These are phyloP conservation scores for Backusella macrospora DNA, from an alignment of 192 early-diverging fungal species.

Conservation along the genomic window DNA sequence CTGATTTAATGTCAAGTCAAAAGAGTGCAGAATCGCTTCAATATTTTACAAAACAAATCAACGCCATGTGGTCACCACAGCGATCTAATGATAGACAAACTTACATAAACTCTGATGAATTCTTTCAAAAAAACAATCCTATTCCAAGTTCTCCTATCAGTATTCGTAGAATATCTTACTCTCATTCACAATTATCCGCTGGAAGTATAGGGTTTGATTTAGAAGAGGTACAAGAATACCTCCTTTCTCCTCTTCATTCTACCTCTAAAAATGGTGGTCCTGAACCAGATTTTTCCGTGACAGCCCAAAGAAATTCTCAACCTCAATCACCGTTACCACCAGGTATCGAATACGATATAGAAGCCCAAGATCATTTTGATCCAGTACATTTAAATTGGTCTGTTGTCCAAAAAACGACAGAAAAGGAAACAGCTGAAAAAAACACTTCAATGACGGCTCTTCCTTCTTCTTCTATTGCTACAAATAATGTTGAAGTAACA, in stretches of 20 bases:
- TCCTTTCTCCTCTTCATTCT: no score
- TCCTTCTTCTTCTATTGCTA: not conserved
- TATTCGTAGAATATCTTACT: not conserved
- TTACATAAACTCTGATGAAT: not conserved
- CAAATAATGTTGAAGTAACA: not conserved
- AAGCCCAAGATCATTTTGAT: not conserved
- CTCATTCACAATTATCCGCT: not conserved
- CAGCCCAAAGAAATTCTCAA: not conserved
- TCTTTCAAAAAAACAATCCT: not conserved
- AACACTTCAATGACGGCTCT: no score
- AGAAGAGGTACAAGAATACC: not conserved
- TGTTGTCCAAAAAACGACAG: not conserved
- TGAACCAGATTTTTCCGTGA: not conserved
- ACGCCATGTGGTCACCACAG: conserved; percentile 23
- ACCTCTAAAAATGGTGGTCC: not conserved
- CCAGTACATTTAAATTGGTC: not conserved
- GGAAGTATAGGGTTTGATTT: not conserved
- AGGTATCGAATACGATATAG: not conserved
- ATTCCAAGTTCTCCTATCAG: not conserved
- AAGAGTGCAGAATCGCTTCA: not conserved
- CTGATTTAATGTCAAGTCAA: not conserved
- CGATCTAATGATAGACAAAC: not conserved
- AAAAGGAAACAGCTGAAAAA: not conserved
- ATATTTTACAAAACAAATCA: conserved; percentile 17
- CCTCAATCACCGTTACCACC: no score